Percentiles rank a stretch among this genome's conserved stretches.
Evolutionary conservation across 108 stramenopile species (phyloP).

Genomic region (Pseudonitzschia pungens): DNA sequence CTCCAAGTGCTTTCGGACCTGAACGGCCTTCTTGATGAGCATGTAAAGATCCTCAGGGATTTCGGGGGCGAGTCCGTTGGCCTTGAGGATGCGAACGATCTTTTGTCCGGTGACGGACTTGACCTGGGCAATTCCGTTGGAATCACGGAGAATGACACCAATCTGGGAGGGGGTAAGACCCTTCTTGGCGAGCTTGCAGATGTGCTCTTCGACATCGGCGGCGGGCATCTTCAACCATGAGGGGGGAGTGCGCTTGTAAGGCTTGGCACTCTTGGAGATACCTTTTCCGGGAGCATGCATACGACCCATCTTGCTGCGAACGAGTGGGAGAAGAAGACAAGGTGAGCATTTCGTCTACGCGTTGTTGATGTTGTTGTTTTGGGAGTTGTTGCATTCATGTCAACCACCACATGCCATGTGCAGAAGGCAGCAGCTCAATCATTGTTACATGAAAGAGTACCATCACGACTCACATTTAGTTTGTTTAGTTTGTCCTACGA

Average conservation of each 20-base stretch:
- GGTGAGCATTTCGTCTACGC: neutral
- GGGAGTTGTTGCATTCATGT: neutral
- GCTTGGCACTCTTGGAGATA: constrained; percentile 97
- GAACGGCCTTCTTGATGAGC: constrained; percentile 99
- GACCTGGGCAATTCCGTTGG: constrained; percentile 97
- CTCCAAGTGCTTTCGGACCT: constrained; percentile 99
- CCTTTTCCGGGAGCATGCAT: constrained; percentile 99
- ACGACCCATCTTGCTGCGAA: constrained; percentile 82
- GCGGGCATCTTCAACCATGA: constrained; percentile 96
- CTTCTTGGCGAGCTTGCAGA: constrained; percentile 99
- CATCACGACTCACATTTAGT: constrained; percentile 80
- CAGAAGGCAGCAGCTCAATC: constrained; percentile 78
- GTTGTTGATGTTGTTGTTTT: too few species aligned
- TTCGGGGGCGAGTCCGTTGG: constrained; percentile 98
- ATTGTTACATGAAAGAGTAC: constrained; percentile 45
- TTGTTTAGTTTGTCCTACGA: constrained; percentile 22
- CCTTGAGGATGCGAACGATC: constrained; percentile 99
- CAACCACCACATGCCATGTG: constrained; percentile 36
- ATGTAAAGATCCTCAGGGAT: constrained; percentile 99
- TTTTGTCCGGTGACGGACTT: constrained; percentile 97
- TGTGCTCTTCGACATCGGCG: constrained; percentile 93
- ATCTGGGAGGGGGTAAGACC: constrained; percentile 99
- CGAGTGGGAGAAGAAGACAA: constrained; percentile 8
- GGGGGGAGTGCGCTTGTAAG: constrained; percentile 99
- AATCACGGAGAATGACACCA: constrained; percentile 98